These are phyloP conservation scores for Fusarium mexicanum DNA, from an alignment of 2,329 filamentous ascomycete species.

Conservation along the genomic window DNA sequence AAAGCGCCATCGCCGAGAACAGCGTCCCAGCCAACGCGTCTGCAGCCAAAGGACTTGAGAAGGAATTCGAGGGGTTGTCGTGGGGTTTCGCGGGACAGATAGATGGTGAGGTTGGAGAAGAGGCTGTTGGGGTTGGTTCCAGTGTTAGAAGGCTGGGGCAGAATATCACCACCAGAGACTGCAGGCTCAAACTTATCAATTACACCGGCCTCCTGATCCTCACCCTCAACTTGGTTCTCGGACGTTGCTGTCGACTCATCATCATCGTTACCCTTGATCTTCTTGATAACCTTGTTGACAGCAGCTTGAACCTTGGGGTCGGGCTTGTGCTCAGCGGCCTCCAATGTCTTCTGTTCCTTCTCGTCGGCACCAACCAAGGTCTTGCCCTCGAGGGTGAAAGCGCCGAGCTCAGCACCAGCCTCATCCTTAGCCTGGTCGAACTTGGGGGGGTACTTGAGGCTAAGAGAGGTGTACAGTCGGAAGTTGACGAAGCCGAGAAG, in stretches of 20 bases:
- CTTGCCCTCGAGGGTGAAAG: constrained; percentile 85
- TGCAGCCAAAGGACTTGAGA: constrained; percentile 93
- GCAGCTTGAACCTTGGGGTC: constrained; percentile 72
- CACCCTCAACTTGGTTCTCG: constrained; percentile 55
- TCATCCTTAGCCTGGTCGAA: constrained; percentile 91
- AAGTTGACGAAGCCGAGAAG: constrained; percentile 96
- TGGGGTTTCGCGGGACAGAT: constrained; percentile 91
- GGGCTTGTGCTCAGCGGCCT: constrained; percentile 58
- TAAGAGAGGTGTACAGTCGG: constrained; percentile 88
- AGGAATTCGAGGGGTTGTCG: constrained; percentile 92
- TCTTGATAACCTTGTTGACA: constrained; percentile 74
- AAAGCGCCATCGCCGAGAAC: constrained; percentile 92
- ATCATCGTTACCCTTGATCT: constrained; percentile 67
- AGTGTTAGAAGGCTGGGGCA: constrained; percentile 79
- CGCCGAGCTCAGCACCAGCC: constrained; percentile 86
- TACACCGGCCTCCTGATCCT: constrained; percentile 64
- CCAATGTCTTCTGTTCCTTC: constrained; percentile 61
- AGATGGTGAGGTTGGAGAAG: constrained; percentile 90
- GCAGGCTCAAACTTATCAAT: constrained; percentile 94
- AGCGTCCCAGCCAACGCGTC: constrained; percentile 92
- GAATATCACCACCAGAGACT: constrained; percentile 83
- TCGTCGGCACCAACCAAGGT: constrained; percentile 65
- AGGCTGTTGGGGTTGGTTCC: constrained; percentile 76
- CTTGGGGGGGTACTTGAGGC: constrained; percentile 94
- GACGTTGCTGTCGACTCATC: constrained; percentile 52